Evolutionary conservation across 805 yeast genomes (phyloP).

Genomic region (Candida maesae): DNA sequence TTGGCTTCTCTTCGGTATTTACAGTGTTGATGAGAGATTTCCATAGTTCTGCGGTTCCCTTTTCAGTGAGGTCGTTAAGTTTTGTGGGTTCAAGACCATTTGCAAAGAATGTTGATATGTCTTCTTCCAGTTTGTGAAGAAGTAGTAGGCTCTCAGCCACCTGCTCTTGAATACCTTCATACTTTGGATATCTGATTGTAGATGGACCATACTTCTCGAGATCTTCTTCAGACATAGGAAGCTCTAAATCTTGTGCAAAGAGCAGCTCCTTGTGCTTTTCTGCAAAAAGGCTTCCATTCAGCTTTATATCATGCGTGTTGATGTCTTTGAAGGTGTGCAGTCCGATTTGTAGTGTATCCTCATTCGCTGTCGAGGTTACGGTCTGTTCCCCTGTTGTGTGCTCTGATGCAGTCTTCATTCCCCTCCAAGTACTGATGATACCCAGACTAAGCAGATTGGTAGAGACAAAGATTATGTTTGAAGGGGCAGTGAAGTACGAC

Average conservation of each 20-base stretch:
- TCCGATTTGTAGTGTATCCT: too few species aligned
- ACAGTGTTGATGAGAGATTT: constrained; percentile 1
- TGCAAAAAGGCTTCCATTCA: too few species aligned
- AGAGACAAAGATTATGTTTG: constrained; percentile 34
- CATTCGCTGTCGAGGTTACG: too few species aligned
- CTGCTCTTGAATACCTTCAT: constrained; percentile 8
- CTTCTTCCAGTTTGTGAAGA: constrained; percentile 2
- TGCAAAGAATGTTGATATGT: background rate
- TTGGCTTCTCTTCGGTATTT: constrained; percentile 4
- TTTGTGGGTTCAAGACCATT: constrained; percentile 1
- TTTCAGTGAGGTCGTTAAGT: background rate
- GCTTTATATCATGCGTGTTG: constrained; percentile 2
- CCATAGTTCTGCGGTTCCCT: constrained; percentile 1
- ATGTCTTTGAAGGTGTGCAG: background rate
- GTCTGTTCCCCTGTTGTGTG: too few species aligned
- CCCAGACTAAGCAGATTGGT: constrained; percentile 34
- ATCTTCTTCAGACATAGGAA: constrained; percentile 12
- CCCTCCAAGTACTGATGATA: constrained; percentile 31
- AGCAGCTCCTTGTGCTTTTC: too few species aligned
- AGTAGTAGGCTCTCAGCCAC: constrained; percentile 11
- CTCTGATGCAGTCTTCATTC: constrained; percentile 22
- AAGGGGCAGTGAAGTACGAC: constrained; percentile 38
- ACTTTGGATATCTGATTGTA: constrained; percentile 1
- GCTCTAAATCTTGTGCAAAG: too few species aligned
- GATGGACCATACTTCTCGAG: constrained; percentile 4